Evolutionary conservation across 176 grass and related monocot species (phyloP).

Genomic region (Triticum dicoccoides): DNA sequence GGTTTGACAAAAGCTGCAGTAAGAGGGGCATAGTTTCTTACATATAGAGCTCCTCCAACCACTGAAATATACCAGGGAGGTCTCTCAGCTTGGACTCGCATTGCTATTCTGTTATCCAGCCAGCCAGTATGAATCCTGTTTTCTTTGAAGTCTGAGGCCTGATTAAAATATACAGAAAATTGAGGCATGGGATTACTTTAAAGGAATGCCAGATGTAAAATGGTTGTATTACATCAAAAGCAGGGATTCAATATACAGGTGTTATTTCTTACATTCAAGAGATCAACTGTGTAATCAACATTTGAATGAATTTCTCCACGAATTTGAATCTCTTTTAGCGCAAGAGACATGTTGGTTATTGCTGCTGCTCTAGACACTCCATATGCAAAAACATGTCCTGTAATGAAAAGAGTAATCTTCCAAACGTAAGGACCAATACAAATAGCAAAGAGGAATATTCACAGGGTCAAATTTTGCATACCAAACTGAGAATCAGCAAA

Average conservation of each 20-base stretch:
- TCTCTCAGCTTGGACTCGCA: constrained; percentile 95
- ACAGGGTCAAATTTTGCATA: constrained; percentile 35
- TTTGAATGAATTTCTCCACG: constrained; percentile 96
- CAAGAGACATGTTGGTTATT: constrained; percentile 93
- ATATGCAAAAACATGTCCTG: constrained; percentile 99
- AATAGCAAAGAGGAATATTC: constrained; percentile 12
- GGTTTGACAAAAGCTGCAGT: not conserved
- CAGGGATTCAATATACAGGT: constrained; percentile 1
- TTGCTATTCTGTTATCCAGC: constrained; percentile 94
- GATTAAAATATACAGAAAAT: constrained; percentile 28
- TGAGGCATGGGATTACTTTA: not conserved
- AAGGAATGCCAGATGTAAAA: constrained; percentile 19
- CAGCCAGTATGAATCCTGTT: constrained; percentile 98
- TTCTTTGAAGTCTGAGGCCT: constrained; percentile 83
- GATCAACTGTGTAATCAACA: constrained; percentile 98
- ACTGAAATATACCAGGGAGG: constrained; percentile 97
- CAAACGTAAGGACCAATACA: constrained; percentile 6
- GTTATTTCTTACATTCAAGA: constrained; percentile 75
- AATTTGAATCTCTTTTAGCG: constrained; percentile 95
- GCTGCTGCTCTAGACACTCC: constrained; percentile 79
- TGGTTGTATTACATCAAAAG: not conserved
- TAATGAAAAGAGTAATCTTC: not conserved
- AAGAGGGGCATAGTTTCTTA: constrained; percentile 33
- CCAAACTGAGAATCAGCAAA: constrained; percentile 99
- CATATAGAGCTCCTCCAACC: constrained; percentile 91